A percentile compares a stretch with the other conserved stretches of the same genome.
phyloP scores from a whole-genome alignment of 805 yeast genomes.

The Jamesozyma piceae region DNA sequence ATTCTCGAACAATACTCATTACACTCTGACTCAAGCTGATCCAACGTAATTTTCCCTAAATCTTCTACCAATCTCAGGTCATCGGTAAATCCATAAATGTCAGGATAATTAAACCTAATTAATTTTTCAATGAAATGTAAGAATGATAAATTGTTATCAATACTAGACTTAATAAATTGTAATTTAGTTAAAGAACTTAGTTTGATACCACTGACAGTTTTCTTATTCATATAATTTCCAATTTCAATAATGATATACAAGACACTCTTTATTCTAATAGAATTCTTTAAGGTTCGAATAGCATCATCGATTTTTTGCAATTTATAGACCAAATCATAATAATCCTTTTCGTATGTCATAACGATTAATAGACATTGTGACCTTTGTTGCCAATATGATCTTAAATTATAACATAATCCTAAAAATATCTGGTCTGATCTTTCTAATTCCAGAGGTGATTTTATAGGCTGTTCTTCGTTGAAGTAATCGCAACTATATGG shows the following conservation, averaged over 20 bases:
- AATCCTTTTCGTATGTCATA: conserved; percentile 54
- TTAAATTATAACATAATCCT: conserved; percentile 57
- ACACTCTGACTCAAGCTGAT: conserved; percentile 52
- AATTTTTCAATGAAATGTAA: conserved; percentile 67
- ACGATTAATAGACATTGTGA: conserved; percentile 51
- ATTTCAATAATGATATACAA: conserved; percentile 59
- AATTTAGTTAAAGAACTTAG: conserved; percentile 59
- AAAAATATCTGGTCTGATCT: conserved; percentile 63
- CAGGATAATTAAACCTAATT: conserved; percentile 57
- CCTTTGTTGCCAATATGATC: conserved; percentile 64
- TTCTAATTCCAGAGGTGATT: conserved; percentile 42
- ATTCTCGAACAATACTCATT: conserved; percentile 43
- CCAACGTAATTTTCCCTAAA: conserved; percentile 53
- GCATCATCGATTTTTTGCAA: conserved; percentile 52
- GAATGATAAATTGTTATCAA: conserved; percentile 58
- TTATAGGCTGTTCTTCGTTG: conserved; percentile 27
- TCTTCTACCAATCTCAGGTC: conserved; percentile 47
- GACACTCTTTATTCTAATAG: conserved; percentile 46
- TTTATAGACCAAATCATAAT: conserved; percentile 48
- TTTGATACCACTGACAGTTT: conserved; percentile 62
- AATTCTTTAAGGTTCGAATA: conserved; percentile 42
- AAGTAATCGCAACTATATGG: conserved; percentile 52
- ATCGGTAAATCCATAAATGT: conserved; percentile 48
- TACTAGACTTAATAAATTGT: conserved; percentile 57
- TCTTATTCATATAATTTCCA: conserved; percentile 78